Evolutionary conservation across 139 green algal genomes (phyloP), one percentile per base, ranked within the genome.

Genomic region (Tetradesmus lagerheimii): DNA sequence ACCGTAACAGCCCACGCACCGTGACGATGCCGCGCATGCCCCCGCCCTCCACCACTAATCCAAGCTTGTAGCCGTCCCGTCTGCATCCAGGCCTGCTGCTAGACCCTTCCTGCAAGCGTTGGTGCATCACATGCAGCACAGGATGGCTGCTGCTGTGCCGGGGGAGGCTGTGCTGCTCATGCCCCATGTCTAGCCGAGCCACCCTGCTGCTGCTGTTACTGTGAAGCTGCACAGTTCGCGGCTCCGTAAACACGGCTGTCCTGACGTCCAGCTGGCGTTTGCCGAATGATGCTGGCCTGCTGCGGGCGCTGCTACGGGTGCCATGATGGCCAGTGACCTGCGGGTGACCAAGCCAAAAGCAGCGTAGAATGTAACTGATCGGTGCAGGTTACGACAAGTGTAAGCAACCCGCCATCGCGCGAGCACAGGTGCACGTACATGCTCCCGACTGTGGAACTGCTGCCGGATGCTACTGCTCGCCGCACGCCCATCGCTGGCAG

Each of bases 21-120:
- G 86, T 94, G 23, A 97, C 93, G 35, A 94, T 92, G n/a, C 96
- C 95, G 0, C 95, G 86, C 97, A 98, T 98, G 83, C 96, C 96
- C 29, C 96, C 96, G n/a, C 96, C 97, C 94, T 99, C 97, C 18
- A 99, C 94, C 23, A 98, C 96, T 27, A 99, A 92, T 0, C 95
- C 97, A 27, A 99, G 89, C 85, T 97, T 96, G 77, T 92, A 94
- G 4, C 76, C 76, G 89, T 98, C 97, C 0, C 0, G 45, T 0
- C 96, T 92, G 0, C 53, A 12, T 0, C 93, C 94, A 0, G 96
- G 95, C 41, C 43, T 66, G 84, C 92, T 95, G 16, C 14, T 43
- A 23, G 64, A 64, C 38, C 83, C 38, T 66, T 74, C 43, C 35
- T 87, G 45, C 34, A 89, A 50, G 0, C 96, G 92, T 34, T 93